Base-by-base conservation (phyloP, 345 rosid species). In the Citrus reticulata region DNA sequence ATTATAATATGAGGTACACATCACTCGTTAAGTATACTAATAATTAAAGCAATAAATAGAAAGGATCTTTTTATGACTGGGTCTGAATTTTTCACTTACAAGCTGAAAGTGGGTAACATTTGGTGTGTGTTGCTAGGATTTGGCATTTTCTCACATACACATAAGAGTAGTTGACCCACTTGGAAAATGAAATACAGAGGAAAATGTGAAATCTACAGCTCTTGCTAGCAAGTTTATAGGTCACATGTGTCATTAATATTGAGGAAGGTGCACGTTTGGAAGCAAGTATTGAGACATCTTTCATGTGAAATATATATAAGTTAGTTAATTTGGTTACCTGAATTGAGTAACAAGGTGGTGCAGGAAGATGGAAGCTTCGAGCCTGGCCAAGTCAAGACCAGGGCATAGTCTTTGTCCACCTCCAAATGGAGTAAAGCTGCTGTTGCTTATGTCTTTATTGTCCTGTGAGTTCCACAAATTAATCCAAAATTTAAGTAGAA, bases 351-450 rank as follows among this genome's bases (percentile, higher is more conserved):
- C 97, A 59, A 95, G 84, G 68, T 91, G 93, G 80, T 95, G 96
- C 30, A 95, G 85, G 84, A 93, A 95, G 68, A 95, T 78, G 80
- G 99, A 90, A 88, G 97, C 83, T 89, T 95, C 98, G 24, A 95
- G 96, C 84, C 98, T 93, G 27, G 98, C 93, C 89, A 95, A 84
- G 82, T 95, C 99, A 66, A 93, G 88, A 46, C 98, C 98, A 78
- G 98, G 99, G 35, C 99, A 95, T 70, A 95, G 83, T 83, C 98
- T 90, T 85, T 91, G 99, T 58, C 98, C 99, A 59, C 99, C 99
- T 72, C 99, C 97, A 84, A 95, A 95, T 34, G 99, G 97, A 79
- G 95, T 95, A 88, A 95, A 93, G 81, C 78, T 89, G 75, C 81
- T 75, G 55, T 61, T 84, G 77, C 85, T 86, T 64, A 78, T 81